Evolutionary conservation across 192 early-diverging fungal genomes (phyloP).

Genomic region (Coemansia sp.): DNA sequence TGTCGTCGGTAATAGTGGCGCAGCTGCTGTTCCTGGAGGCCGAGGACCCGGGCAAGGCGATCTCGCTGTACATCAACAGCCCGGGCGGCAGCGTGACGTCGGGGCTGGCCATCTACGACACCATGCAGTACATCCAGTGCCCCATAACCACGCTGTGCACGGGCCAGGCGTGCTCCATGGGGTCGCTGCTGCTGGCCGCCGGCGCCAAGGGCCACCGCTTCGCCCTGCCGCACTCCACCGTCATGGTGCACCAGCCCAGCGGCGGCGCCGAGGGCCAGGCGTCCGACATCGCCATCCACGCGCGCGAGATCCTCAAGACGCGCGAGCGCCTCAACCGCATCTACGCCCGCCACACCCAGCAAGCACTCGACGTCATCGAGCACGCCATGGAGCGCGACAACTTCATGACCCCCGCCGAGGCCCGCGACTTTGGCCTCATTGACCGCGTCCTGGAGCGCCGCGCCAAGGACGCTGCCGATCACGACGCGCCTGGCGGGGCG

Average conservation of each 20-base stretch:
- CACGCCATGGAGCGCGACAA: conserved; percentile 89
- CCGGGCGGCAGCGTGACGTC: conserved; percentile 94
- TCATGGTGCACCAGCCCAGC: conserved; percentile 98
- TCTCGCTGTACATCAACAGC: conserved; percentile 95
- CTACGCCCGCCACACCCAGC: conserved; percentile 82
- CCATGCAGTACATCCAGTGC: conserved; percentile 85
- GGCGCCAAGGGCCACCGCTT: conserved; percentile 84
- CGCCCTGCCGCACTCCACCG: conserved; percentile 81
- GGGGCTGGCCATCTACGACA: conserved; percentile 92
- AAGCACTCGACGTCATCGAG: conserved; percentile 78
- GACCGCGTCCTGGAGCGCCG: conserved; percentile 83
- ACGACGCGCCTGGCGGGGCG: too few relatives aligned
- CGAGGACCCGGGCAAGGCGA: conserved; percentile 89
- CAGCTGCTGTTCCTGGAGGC: conserved; percentile 93
- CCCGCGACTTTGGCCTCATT: conserved; percentile 86
- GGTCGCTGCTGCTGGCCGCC: conserved; percentile 85
- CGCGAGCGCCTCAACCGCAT: conserved; percentile 78
- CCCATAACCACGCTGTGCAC: conserved; percentile 93
- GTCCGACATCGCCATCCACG: conserved; percentile 95
- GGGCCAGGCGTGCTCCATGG: conserved; percentile 98
- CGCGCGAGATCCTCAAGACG: conserved; percentile 86
- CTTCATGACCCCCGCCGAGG: conserved; percentile 89
- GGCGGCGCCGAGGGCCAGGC: conserved; percentile 94
- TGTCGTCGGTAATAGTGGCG: conserved; percentile 86
- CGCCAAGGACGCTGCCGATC: background rate